A percentile compares a stretch with the other conserved stretches of the same genome.
Evolutionary conservation across 2,329 filamentous ascomycete genomes (phyloP).

Genomic region (Ceratocystis lukuohia): DNA sequence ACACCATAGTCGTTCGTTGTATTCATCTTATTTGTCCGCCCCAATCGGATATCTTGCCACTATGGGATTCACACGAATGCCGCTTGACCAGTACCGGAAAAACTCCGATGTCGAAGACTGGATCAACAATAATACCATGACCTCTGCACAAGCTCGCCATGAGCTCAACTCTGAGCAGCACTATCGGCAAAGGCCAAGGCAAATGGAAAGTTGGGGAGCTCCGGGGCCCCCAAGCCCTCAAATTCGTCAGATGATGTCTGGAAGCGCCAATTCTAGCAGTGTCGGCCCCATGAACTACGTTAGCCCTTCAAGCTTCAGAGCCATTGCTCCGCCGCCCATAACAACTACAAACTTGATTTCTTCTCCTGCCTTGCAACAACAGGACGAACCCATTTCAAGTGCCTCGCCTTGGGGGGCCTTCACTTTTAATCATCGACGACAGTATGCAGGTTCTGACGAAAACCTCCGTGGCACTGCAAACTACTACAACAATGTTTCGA

Average conservation of each 20-base stretch:
- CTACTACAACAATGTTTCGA: not conserved
- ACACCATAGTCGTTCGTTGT: not conserved
- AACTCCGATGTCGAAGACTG: slow-evolving; percentile 5
- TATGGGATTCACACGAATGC: slow-evolving; percentile 11
- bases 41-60: not conserved
- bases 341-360: not conserved
- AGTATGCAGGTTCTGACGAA: slow-evolving; percentile 5
- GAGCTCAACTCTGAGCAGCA: slow-evolving; percentile 15
- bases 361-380: not conserved
- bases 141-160: slow-evolving; percentile 1
- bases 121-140: not conserved
- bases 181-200: slow-evolving; percentile 8
- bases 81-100: slow-evolving; percentile 9
- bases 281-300: not conserved
- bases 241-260: not conserved
- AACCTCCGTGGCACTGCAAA: not conserved
- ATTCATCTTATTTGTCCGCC: not conserved
- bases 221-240: slow-evolving; percentile 4
- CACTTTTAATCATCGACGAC: slow-evolving; percentile 9
- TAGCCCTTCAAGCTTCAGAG: not conserved
- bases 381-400: slow-evolving; percentile 2
- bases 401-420: slow-evolving; percentile 12
- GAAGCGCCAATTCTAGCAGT: not conserved
- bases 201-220: slow-evolving; percentile 14
- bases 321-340: not conserved